A percentile compares a stretch with the other conserved stretches of the same genome.
Conservation (phyloP, 116 monocot genomes). For the Dioscorea cayenensis region DNA sequence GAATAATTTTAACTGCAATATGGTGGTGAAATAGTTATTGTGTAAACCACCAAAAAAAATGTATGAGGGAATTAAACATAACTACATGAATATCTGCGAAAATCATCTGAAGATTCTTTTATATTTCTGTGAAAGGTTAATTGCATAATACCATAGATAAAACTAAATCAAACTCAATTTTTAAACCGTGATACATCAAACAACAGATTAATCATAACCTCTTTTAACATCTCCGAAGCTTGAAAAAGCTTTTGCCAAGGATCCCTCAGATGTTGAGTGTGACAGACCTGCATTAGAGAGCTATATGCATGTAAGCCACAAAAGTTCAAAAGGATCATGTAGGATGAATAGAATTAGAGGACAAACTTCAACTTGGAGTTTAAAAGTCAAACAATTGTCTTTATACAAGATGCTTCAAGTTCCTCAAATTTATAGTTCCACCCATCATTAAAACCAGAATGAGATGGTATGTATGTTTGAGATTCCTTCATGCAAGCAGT, state of each 20-base stretch:
- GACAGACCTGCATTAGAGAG: conserved; percentile 29
- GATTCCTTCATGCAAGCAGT: no score
- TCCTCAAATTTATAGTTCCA: no score
- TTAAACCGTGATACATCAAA: not conserved
- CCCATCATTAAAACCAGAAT: no score
- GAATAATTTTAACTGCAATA: conserved; percentile 48
- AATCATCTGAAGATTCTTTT: not conserved
- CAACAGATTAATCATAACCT: conserved; percentile 15
- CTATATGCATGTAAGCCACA: no score
- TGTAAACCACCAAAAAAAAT: not conserved
- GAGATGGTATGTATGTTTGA: no score
- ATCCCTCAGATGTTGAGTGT: conserved; percentile 40
- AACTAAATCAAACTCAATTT: not conserved
- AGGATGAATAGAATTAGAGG: no score
- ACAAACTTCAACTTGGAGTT: no score
- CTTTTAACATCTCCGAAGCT: conserved; percentile 40
- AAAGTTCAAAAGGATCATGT: no score
- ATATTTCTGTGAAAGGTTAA: not conserved
- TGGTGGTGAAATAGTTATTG: not conserved
- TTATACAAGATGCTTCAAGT: no score
- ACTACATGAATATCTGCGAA: not conserved
- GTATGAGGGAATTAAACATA: not conserved
- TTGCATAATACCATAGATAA: not conserved
- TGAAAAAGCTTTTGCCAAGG: conserved; percentile 42
- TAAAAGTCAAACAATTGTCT: no score